phyloP scores from a whole-genome alignment of 1,284 basidiomycete genomes.

The Bondarzewia mesenterica region DNA sequence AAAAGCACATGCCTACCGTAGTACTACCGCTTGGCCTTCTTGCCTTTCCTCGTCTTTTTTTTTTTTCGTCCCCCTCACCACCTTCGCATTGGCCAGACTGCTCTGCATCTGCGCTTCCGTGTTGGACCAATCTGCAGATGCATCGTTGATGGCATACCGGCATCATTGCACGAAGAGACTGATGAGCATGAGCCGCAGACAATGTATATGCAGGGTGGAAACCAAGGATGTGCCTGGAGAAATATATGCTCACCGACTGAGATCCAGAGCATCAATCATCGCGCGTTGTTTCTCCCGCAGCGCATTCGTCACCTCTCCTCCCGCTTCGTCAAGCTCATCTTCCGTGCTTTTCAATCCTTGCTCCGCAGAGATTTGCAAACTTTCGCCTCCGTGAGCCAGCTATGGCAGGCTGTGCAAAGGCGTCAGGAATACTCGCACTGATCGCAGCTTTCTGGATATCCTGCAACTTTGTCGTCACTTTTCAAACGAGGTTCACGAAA shows the following conservation, averaged over 20 bases:
- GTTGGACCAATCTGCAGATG: conserved; percentile 60
- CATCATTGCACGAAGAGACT: conserved; percentile 16
- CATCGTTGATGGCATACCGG: conserved; percentile 76
- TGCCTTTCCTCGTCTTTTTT: conserved; percentile 46
- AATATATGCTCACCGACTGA: conserved; percentile 53
- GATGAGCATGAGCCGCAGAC: conserved; percentile 11
- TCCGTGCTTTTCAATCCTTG: conserved; percentile 47
- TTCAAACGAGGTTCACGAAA: conserved; percentile 87
- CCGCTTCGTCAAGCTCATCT: conserved; percentile 69
- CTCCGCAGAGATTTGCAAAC: conserved; percentile 19
- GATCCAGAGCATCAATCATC: conserved; percentile 79
- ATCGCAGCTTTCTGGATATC: conserved; percentile 80
- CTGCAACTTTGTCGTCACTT: conserved; percentile 73
- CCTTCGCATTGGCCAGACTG: conserved; percentile 31
- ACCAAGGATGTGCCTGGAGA: neutral
- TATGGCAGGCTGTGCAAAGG: conserved; percentile 7
- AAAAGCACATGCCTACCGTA: neutral
- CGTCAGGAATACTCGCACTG: conserved; percentile 42
- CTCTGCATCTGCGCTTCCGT: conserved; percentile 67
- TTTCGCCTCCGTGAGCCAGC: conserved; percentile 12
- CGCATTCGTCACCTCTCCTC: conserved; percentile 41
- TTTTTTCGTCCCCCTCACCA: conserved; percentile 31
- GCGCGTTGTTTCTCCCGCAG: conserved; percentile 68
- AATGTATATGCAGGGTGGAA: neutral
- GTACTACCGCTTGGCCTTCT: conserved; percentile 53